phyloP scores from a whole-genome alignment of 768 basidiomycete species.

The Lentinus brumalis region DNA sequence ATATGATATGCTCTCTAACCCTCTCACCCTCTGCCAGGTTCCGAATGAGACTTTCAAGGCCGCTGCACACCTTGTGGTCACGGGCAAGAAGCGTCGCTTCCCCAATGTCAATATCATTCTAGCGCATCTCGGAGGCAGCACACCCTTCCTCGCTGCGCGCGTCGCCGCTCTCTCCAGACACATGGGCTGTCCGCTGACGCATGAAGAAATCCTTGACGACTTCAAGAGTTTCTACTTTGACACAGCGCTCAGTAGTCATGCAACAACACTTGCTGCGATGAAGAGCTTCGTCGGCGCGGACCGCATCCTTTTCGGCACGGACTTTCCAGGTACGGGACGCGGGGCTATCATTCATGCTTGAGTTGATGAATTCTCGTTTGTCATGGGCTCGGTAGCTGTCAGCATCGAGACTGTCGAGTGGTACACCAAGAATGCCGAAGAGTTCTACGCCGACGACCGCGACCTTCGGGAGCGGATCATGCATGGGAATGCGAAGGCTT shows the following conservation, averaged over 20 bases:
- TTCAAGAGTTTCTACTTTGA: constrained; percentile 77
- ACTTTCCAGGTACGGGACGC: constrained; percentile 64
- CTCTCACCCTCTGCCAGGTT: constrained; percentile 44
- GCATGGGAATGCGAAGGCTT: constrained; percentile 49
- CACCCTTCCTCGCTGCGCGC: constrained; percentile 64
- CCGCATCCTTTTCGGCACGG: constrained; percentile 69
- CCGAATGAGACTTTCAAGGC: constrained; percentile 85
- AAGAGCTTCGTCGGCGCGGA: constrained; percentile 51
- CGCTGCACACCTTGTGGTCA: constrained; percentile 74
- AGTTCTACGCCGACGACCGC: constrained; percentile 46
- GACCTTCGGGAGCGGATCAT: constrained; percentile 46
- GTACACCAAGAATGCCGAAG: constrained; percentile 58
- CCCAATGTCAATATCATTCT: constrained; percentile 64
- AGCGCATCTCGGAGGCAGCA: constrained; percentile 74
- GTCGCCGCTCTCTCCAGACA: constrained; percentile 67
- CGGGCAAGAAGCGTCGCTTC: constrained; percentile 67
- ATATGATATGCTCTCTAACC: background rate
- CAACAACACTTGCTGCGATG: constrained; percentile 51
- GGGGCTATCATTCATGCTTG: too few relatives aligned
- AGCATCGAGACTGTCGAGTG: constrained; percentile 55
- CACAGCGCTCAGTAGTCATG: constrained; percentile 64
- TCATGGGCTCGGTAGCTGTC: constrained; percentile 46
- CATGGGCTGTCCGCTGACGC: constrained; percentile 68
- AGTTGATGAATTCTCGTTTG: background rate
- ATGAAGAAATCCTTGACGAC: constrained; percentile 67